Conservation (phyloP, 192 early-diverging fungal species). For the Coemansia sp. region DNA sequence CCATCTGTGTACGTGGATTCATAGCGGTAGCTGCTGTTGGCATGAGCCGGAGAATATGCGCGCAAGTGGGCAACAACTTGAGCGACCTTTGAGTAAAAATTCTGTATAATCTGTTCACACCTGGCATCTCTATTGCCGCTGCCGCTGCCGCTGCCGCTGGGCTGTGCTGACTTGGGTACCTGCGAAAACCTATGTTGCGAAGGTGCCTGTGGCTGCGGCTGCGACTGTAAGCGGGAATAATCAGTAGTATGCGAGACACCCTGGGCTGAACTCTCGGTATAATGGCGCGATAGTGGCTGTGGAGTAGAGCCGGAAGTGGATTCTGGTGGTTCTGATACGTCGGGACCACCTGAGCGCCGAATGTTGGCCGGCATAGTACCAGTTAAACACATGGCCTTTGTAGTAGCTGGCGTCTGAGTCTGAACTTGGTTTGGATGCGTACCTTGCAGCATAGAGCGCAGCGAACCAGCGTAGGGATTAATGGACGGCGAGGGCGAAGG, state of each 20-base stretch:
- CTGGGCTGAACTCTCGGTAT: not conserved
- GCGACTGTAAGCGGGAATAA: not conserved
- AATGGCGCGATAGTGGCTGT: not conserved
- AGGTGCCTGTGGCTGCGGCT: constrained; percentile 15
- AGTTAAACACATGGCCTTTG: not conserved
- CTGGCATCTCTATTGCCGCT: constrained; percentile 30
- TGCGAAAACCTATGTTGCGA: not conserved
- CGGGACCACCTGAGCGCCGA: constrained; percentile 9
- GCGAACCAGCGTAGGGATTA: constrained; percentile 31
- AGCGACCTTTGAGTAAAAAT: constrained; percentile 51
- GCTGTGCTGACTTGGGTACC: not conserved
- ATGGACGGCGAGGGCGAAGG: constrained; percentile 47
- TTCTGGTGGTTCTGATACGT: not conserved
- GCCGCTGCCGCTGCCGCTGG: constrained; percentile 11
- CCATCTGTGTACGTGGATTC: not conserved
- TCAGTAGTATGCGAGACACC: not conserved
- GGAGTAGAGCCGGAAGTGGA: not conserved
- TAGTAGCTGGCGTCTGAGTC: not conserved
- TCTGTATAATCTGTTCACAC: constrained; percentile 50
- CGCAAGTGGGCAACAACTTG: constrained; percentile 47
- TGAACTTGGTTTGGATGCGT: not conserved
- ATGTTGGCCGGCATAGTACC: constrained; percentile 42
- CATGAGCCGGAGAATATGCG: constrained; percentile 1
- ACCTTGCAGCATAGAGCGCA: constrained; percentile 27
- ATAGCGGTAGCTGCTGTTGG: not conserved